phyloP scores from a whole-genome alignment of 306 rosid species.

The Trifolium dubium region DNA sequence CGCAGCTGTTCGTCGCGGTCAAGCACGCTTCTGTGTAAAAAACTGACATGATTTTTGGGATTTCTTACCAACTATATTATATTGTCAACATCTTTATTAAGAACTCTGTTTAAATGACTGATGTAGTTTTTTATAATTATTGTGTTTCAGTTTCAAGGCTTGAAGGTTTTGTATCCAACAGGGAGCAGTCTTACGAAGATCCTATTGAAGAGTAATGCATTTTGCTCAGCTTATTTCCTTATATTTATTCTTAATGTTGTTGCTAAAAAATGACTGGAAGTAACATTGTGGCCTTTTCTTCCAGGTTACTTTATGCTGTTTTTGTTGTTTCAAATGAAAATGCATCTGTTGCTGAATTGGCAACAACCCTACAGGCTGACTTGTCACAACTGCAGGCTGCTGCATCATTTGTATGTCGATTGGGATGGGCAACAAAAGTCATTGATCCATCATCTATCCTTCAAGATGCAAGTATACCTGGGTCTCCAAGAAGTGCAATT shows the following conservation, averaged over 20 bases:
- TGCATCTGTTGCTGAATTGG: conserved; percentile 96
- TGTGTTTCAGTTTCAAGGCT: conserved; percentile 86
- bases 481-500: conserved; percentile 72
- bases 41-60: background rate
- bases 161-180: conserved; percentile 99
- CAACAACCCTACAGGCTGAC: conserved; percentile 92
- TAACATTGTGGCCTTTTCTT: conserved; percentile 39
- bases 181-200: conserved; percentile 99
- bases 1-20: too few relatives aligned
- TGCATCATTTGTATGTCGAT: conserved; percentile 93
- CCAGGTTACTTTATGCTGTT: conserved; percentile 93
- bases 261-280: conserved; percentile 10
- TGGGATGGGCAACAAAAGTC: conserved; percentile 98
- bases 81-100: conserved; percentile 17
- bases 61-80: conserved; percentile 18
- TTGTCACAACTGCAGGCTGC: conserved; percentile 94
- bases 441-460: conserved; percentile 89
- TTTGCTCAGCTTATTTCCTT: conserved; percentile 36
- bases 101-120: conserved; percentile 26
- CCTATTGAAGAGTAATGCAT: conserved; percentile 96
- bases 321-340: conserved; percentile 99
- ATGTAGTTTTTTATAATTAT: conserved; percentile 41
- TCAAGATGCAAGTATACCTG: conserved; percentile 65
- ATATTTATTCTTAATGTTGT: conserved; percentile 32
- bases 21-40: too few relatives aligned